Percentiles rank a stretch among this genome's conserved stretches.
Evolutionary conservation across 2,329 filamentous ascomycete genomes (phyloP).

Genomic region (Sarocladiaceae sp.): DNA sequence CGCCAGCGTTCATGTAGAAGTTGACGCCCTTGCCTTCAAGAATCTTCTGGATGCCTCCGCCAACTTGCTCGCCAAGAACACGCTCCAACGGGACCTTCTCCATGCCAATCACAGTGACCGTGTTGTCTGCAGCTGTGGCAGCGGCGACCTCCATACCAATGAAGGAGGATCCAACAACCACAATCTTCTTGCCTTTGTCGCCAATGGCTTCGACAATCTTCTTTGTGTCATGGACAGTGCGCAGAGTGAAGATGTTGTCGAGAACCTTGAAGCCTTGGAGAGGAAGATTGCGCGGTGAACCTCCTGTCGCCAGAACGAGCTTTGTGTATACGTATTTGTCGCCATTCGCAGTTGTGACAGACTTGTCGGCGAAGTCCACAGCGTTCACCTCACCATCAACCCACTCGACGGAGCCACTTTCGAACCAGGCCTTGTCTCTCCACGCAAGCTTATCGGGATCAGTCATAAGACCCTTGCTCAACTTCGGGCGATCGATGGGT

Average conservation of each 20-base stretch:
- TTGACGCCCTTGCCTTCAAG: constrained; percentile 85
- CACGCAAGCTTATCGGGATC: constrained; percentile 75
- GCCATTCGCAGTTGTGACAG: constrained; percentile 70
- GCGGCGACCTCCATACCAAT: constrained; percentile 98
- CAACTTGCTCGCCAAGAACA: constrained; percentile 78
- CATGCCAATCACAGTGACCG: constrained; percentile 85
- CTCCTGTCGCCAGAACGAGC: constrained; percentile 85
- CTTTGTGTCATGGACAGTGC: constrained; percentile 72
- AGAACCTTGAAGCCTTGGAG: constrained; percentile 83
- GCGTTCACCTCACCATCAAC: constrained; percentile 61
- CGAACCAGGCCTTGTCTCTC: constrained; percentile 75
- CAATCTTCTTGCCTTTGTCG: constrained; percentile 82
- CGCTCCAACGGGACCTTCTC: constrained; percentile 80
- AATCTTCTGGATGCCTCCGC: constrained; percentile 71
- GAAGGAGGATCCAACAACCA: constrained; percentile 88
- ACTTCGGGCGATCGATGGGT: constrained; percentile 89
- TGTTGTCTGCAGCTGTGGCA: constrained; percentile 72
- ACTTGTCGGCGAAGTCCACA: constrained; percentile 72
- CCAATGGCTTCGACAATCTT: constrained; percentile 76
- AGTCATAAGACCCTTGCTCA: constrained; percentile 87
- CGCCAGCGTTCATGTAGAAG: constrained; percentile 76
- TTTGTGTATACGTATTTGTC: constrained; percentile 76
- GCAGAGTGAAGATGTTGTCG: constrained; percentile 80
- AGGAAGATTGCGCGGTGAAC: constrained; percentile 69
- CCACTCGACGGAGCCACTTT: constrained; percentile 52